Evolutionary conservation across 2,329 filamentous ascomycete species (phyloP).

Genomic region (Fusarium odoratissimum): DNA sequence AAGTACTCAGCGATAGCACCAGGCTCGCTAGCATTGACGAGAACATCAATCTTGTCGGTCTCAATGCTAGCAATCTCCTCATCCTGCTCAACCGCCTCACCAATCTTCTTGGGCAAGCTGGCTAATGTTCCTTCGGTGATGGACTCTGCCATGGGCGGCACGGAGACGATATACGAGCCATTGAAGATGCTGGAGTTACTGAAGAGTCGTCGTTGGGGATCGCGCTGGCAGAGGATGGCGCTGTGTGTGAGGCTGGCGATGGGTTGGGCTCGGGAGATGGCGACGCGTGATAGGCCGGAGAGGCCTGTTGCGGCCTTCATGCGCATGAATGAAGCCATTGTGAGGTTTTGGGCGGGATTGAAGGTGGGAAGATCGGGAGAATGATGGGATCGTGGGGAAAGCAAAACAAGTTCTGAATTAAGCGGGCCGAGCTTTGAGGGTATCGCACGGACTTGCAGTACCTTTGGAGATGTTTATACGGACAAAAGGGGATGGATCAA

Average conservation of each 20-base stretch:
- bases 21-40: slow-evolving; percentile 45
- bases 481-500: neutral
- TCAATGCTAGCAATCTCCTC: slow-evolving; percentile 50
- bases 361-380: neutral
- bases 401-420: slow-evolving; percentile 33
- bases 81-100: slow-evolving; percentile 47
- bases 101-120: slow-evolving; percentile 45
- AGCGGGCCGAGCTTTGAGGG: slow-evolving; percentile 34
- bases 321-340: slow-evolving; percentile 42
- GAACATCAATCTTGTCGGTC: slow-evolving; percentile 50
- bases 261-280: slow-evolving; percentile 23
- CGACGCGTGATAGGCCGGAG: slow-evolving; percentile 31
- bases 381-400: slow-evolving; percentile 13
- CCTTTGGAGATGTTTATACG: slow-evolving; percentile 8
- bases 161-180: slow-evolving; percentile 43
- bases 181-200: slow-evolving; percentile 33
- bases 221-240: slow-evolving; percentile 38
- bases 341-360: slow-evolving; percentile 3
- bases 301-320: slow-evolving; percentile 40
- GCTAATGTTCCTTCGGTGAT: slow-evolving; percentile 48
- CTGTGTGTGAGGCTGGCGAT: slow-evolving; percentile 34
- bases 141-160: slow-evolving; percentile 50
- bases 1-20: slow-evolving; percentile 47
- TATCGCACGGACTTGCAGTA: slow-evolving; percentile 37
- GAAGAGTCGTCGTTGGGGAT: slow-evolving; percentile 41